Evolutionary conservation across 148 eudicot genomes (phyloP).

Genomic region (Heliamphora exappendiculata): DNA sequence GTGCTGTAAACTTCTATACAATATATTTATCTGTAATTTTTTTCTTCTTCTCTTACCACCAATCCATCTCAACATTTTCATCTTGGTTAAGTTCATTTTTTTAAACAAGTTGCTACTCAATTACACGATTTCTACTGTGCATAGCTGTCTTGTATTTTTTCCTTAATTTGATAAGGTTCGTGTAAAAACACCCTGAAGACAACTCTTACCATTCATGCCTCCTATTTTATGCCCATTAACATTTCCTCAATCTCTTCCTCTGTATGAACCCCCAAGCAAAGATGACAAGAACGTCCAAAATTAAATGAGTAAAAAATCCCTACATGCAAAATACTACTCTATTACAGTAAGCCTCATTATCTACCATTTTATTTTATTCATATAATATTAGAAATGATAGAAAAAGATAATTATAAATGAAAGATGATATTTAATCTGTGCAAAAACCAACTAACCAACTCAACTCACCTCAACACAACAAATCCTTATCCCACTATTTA

Average conservation of each 20-base stretch:
- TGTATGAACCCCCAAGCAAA: neutral
- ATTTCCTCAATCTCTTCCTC: neutral
- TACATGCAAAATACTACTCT: neutral
- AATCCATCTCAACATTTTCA: neutral
- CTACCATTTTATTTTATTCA: neutral
- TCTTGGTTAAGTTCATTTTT: too few species aligned
- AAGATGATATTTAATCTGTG: neutral
- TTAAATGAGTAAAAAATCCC: neutral
- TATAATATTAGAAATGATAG: neutral
- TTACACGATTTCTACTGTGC: neutral
- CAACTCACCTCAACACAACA: too few species aligned
- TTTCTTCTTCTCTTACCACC: neutral
- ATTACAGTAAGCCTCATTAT: neutral
- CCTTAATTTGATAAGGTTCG: constrained; percentile 2
- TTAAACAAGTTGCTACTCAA: neutral
- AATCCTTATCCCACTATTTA: neutral
- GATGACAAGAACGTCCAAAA: neutral
- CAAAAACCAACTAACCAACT: too few species aligned
- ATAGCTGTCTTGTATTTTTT: neutral
- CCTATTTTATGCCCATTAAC: neutral
- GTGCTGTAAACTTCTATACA: neutral
- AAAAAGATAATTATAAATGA: too few species aligned
- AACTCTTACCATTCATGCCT: neutral
- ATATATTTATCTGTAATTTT: neutral
- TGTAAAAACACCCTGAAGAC: neutral